These are phyloP conservation scores for Aspergillus sojae DNA, from an alignment of 2,329 filamentous ascomycete species.

Conservation along the genomic window DNA sequence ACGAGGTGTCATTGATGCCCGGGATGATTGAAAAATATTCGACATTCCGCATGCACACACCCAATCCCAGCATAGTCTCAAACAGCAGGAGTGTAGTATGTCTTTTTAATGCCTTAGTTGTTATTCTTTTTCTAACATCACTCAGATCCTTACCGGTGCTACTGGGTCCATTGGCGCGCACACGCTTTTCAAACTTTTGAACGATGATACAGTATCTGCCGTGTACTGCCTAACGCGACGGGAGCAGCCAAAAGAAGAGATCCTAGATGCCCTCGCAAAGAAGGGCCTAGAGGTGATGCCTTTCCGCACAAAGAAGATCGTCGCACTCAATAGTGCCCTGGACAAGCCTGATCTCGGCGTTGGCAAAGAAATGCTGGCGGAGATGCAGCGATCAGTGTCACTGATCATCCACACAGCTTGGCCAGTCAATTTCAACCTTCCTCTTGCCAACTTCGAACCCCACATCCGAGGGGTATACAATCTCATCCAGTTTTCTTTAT, in stretches of 20 bases:
- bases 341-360: constrained; percentile 48
- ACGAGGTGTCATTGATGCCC: constrained; percentile 40
- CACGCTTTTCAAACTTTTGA: constrained; percentile 40
- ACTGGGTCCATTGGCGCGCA: constrained; percentile 50
- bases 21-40: constrained; percentile 52
- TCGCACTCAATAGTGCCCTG: constrained; percentile 44
- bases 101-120: not conserved
- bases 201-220: constrained; percentile 35
- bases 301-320: constrained; percentile 37
- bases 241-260: constrained; percentile 21
- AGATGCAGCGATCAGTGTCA: constrained; percentile 45
- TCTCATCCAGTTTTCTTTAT: constrained; percentile 50
- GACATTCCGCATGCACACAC: constrained; percentile 37
- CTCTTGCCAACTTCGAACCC: constrained; percentile 50
- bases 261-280: constrained; percentile 24
- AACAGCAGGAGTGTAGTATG: constrained; percentile 27
- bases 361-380: constrained; percentile 33
- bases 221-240: constrained; percentile 45
- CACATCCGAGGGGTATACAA: constrained; percentile 50
- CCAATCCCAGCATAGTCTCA: constrained; percentile 26
- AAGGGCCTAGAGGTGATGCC: constrained; percentile 27
- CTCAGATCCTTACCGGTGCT: constrained; percentile 45
- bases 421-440: constrained; percentile 59
- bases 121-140: not conserved
- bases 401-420: constrained; percentile 57